Conservation (phyloP, 768 basidiomycete species). For the Amanita pseudoporphyria region DNA sequence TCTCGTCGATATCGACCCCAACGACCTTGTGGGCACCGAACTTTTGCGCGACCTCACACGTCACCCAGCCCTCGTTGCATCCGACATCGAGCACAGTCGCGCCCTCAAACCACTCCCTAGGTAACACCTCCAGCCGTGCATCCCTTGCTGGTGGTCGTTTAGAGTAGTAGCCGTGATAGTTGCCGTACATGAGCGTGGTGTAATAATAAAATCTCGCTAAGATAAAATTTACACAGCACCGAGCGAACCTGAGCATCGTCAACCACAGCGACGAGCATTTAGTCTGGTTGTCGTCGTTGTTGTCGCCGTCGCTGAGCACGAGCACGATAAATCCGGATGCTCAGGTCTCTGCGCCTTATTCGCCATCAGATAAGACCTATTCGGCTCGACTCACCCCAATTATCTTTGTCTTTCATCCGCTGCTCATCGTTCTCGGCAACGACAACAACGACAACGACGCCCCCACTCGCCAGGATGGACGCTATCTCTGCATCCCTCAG, state of each 20-base stretch:
- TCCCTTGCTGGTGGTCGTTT: slow-evolving; percentile 57
- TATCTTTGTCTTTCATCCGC: background rate
- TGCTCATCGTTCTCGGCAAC: background rate
- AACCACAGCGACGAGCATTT: background rate
- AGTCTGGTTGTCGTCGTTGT: background rate
- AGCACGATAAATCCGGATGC: background rate
- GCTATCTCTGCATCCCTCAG: slow-evolving; percentile 34
- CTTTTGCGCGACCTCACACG: slow-evolving; percentile 68
- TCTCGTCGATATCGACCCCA: slow-evolving; percentile 81
- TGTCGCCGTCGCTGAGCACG: background rate
- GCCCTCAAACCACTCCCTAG: slow-evolving; percentile 37
- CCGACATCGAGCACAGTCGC: slow-evolving; percentile 74
- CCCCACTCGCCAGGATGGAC: slow-evolving; percentile 22
- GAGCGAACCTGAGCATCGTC: no score
- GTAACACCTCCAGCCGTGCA: slow-evolving; percentile 56
- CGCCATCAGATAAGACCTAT: slow-evolving; percentile 7
- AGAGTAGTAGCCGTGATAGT: slow-evolving; percentile 75
- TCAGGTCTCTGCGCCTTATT: background rate
- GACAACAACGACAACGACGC: background rate
- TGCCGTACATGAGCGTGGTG: slow-evolving; percentile 62
- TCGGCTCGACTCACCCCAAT: background rate
- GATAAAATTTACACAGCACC: background rate
- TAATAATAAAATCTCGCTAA: slow-evolving; percentile 4
- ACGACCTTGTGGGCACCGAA: slow-evolving; percentile 56
- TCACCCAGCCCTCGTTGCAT: slow-evolving; percentile 81